Evolutionary conservation across 192 early-diverging fungal species (phyloP).

Genomic region (Linnemannia schmuckeri): DNA sequence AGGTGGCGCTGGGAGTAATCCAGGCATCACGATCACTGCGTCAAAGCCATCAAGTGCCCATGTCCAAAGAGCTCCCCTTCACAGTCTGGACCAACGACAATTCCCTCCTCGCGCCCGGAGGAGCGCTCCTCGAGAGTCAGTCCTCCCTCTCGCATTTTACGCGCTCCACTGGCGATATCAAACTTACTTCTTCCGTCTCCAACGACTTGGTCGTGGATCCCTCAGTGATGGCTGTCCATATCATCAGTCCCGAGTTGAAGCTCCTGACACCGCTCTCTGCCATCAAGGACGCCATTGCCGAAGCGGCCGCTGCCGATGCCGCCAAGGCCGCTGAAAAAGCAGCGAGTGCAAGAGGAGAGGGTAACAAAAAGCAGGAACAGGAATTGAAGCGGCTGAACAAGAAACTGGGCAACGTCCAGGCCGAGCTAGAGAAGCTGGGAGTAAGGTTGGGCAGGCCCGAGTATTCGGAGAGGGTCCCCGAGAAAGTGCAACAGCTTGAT

Average conservation of each 20-base stretch:
- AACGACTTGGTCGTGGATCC: slow-evolving; percentile 2
- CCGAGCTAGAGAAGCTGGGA: slow-evolving; percentile 30
- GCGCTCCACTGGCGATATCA: slow-evolving; percentile 26
- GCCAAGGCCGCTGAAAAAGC: slow-evolving; percentile 9
- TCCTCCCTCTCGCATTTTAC: slow-evolving; percentile 32
- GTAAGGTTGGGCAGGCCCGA: slow-evolving; percentile 19
- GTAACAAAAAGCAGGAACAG: slow-evolving; percentile 19
- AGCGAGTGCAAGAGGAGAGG: not conserved
- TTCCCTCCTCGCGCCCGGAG: slow-evolving; percentile 34
- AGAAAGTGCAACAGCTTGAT: slow-evolving; percentile 21
- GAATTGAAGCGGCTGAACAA: slow-evolving; percentile 33
- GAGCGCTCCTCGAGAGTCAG: slow-evolving; percentile 31
- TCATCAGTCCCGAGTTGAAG: slow-evolving; percentile 36
- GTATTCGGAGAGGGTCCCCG: slow-evolving; percentile 33
- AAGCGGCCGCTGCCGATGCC: not conserved
- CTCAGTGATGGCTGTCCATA: slow-evolving; percentile 18
- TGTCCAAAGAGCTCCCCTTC: slow-evolving; percentile 60
- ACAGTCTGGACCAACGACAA: slow-evolving; percentile 58
- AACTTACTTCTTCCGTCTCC: not conserved
- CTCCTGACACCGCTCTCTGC: slow-evolving; percentile 38
- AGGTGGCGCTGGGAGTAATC: slow-evolving; percentile 62
- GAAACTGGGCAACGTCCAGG: slow-evolving; percentile 24
- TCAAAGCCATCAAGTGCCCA: slow-evolving; percentile 64
- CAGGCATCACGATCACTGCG: slow-evolving; percentile 67
- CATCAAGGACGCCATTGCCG: slow-evolving; percentile 29